phyloP scores from a whole-genome alignment of 2,329 filamentous ascomycete genomes.

The Rhynchosporium secalis region DNA sequence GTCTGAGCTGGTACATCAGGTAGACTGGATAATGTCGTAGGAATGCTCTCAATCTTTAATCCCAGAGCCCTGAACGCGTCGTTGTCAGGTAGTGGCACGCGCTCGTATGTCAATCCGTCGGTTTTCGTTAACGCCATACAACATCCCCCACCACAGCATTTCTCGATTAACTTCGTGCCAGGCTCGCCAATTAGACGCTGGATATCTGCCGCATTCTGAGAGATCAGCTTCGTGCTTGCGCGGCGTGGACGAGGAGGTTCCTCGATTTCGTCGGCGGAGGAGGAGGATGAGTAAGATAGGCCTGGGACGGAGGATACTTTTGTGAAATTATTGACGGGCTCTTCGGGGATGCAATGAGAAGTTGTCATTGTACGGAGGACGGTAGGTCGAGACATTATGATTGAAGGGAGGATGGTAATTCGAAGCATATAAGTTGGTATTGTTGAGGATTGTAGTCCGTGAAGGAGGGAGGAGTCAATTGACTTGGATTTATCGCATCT shows the following conservation, averaged over 20 bases:
- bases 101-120: slow-evolving; percentile 53
- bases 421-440: slow-evolving; percentile 21
- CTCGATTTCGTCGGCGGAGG: slow-evolving; percentile 49
- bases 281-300: slow-evolving; percentile 62
- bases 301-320: slow-evolving; percentile 58
- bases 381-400: slow-evolving; percentile 35
- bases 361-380: slow-evolving; percentile 34
- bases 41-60: slow-evolving; percentile 74
- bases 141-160: slow-evolving; percentile 66
- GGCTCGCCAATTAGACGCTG: slow-evolving; percentile 65
- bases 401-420: slow-evolving; percentile 14
- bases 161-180: slow-evolving; percentile 59
- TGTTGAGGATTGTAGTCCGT: neutral
- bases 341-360: slow-evolving; percentile 38
- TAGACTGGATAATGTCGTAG: slow-evolving; percentile 69
- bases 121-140: slow-evolving; percentile 53
- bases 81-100: slow-evolving; percentile 69
- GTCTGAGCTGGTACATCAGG: slow-evolving; percentile 73
- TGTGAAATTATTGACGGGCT: slow-evolving; percentile 19
- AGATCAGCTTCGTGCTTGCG: slow-evolving; percentile 68
- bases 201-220: slow-evolving; percentile 62
- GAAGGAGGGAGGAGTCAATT: neutral
- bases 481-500: slow-evolving; percentile 23
- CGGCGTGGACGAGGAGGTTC: slow-evolving; percentile 56
- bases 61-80: slow-evolving; percentile 78